Evolutionary conservation across 2,329 filamentous ascomycete species (phyloP).

Genomic region (Beauveria pseudobassiana): DNA sequence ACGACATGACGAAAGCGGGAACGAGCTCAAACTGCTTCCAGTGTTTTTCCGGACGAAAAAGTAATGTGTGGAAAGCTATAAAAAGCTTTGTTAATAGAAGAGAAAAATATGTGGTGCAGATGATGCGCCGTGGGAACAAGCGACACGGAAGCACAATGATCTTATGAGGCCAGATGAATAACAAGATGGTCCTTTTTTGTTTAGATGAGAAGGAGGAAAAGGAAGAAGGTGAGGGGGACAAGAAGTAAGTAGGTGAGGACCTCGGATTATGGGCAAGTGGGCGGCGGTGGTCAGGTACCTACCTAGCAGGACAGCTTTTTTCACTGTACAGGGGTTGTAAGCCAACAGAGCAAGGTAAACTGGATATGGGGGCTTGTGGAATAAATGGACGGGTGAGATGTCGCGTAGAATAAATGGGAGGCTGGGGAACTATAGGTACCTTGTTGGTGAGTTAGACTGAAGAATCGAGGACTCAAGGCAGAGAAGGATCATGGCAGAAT

Average conservation of each 20-base stretch:
- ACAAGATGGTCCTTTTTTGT: slow-evolving; percentile 1
- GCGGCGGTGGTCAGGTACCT: background rate
- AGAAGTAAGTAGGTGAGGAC: slow-evolving; percentile 1
- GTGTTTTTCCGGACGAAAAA: background rate
- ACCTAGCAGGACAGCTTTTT: background rate
- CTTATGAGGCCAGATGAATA: background rate
- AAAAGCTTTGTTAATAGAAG: slow-evolving; percentile 5
- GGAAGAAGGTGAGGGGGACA: background rate
- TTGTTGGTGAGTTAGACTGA: background rate
- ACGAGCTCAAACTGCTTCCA: background rate
- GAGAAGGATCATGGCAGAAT: no score
- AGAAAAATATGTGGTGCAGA: background rate
- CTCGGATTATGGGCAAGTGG: slow-evolving; percentile 4
- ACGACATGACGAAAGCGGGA: slow-evolving; percentile 16
- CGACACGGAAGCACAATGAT: background rate
- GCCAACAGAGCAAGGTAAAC: no score
- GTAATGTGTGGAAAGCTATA: background rate
- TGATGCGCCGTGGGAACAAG: slow-evolving; percentile 2
- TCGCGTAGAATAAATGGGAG: no score
- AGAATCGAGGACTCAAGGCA: no score
- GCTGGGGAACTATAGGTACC: no score
- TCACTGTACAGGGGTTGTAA: background rate
- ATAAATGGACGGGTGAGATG: no score
- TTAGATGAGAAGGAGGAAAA: slow-evolving; percentile 8
- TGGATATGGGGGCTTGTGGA: no score